Conservation (phyloP, 306 rosid species). For the Cajanus cajan region DNA sequence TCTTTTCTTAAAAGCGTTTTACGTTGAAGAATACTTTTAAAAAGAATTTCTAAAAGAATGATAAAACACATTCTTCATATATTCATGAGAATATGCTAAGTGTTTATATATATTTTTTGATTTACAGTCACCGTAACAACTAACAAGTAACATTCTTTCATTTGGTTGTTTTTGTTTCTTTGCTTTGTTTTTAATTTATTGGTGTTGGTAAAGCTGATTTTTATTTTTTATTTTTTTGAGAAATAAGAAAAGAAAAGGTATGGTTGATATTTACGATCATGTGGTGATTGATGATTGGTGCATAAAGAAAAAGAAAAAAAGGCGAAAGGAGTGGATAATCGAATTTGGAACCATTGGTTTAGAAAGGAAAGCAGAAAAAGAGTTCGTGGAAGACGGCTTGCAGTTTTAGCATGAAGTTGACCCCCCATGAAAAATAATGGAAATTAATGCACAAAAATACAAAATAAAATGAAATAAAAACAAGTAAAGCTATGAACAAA, state of each 20-base stretch:
- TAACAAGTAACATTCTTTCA: neutral
- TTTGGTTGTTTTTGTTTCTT: neutral
- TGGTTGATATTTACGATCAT: slow-evolving; percentile 20
- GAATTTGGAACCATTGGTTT: slow-evolving; percentile 31
- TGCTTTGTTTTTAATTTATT: neutral
- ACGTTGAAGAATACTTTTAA: too few species aligned
- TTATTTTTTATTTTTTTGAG: neutral
- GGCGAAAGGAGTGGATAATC: slow-evolving; percentile 33
- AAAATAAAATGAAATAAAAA: neutral
- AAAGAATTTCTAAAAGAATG: too few species aligned
- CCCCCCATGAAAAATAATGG: neutral
- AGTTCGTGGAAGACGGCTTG: slow-evolving; percentile 25
- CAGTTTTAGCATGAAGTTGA: slow-evolving; percentile 25
- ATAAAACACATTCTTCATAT: too few species aligned
- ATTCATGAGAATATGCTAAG: too few species aligned
- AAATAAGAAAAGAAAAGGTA: neutral
- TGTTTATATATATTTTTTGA: neutral
- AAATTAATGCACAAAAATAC: neutral
- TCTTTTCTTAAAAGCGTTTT: neutral
- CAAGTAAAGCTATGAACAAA: neutral
- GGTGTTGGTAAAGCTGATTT: neutral
- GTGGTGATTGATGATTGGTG: slow-evolving; percentile 23
- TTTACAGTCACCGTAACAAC: neutral
- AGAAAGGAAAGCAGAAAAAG: neutral
- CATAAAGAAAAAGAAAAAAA: neutral